Evolutionary conservation across 179 eudicot species (phyloP).

Genomic region (Nepenthes alata): DNA sequence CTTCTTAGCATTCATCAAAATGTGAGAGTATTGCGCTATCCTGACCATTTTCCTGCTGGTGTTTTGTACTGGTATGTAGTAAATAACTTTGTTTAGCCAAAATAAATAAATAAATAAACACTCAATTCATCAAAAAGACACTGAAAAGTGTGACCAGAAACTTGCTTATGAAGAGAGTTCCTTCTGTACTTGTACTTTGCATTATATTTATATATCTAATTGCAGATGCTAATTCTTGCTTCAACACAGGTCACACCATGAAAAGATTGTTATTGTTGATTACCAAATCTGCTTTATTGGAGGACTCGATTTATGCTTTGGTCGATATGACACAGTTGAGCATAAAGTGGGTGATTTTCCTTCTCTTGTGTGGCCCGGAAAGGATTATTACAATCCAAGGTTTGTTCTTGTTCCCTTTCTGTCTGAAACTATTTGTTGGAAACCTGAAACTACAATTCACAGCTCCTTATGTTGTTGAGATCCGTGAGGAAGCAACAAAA

Average conservation of each 20-base stretch:
- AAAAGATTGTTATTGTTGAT: constrained; percentile 87
- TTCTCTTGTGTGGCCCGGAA: constrained; percentile 72
- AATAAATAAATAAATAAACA: not conserved
- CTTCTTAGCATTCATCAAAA: constrained; percentile 86
- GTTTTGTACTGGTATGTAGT: constrained; percentile 35
- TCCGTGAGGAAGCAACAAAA: too few relatives aligned
- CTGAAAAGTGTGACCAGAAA: not conserved
- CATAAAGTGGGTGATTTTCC: constrained; percentile 81
- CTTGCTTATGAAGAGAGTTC: not conserved
- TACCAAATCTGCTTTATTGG: constrained; percentile 86
- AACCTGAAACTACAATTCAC: not conserved
- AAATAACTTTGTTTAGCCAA: not conserved
- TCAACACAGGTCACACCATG: constrained; percentile 86
- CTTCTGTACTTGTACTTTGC: not conserved
- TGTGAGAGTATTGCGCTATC: constrained; percentile 82
- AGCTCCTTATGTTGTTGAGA: too few relatives aligned
- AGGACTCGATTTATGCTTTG: constrained; percentile 94
- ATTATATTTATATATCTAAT: not conserved
- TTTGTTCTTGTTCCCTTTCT: constrained; percentile 11
- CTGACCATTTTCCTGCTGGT: constrained; percentile 76
- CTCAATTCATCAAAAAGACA: too few relatives aligned
- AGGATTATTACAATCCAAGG: constrained; percentile 98
- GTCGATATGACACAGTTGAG: constrained; percentile 78
- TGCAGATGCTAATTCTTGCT: constrained; percentile 6
- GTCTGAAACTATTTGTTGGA: not conserved